Evolutionary conservation across 2,329 filamentous ascomycete genomes (phyloP).

Genomic region (Colletotrichum eleusines): DNA sequence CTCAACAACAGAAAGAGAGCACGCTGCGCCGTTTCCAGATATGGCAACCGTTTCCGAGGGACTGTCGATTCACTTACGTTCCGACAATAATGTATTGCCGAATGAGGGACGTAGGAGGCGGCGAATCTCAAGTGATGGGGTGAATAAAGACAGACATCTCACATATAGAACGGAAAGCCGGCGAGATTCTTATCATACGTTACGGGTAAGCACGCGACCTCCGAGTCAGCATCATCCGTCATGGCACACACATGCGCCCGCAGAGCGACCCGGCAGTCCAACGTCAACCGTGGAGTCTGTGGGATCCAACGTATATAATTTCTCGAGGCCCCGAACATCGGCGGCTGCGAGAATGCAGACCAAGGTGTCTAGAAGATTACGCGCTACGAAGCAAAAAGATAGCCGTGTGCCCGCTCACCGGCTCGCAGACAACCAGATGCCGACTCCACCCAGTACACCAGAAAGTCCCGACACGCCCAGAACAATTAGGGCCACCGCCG

Average conservation of each 20-base stretch:
- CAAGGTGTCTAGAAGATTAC: slow-evolving; percentile 21
- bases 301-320: slow-evolving; percentile 25
- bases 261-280: background rate
- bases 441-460: background rate
- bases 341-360: slow-evolving; percentile 36
- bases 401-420: background rate
- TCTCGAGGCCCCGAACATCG: slow-evolving; percentile 33
- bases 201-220: slow-evolving; percentile 6
- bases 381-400: slow-evolving; percentile 14
- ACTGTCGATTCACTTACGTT: slow-evolving; percentile 7
- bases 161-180: slow-evolving; percentile 3
- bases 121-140: background rate
- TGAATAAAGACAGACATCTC: background rate
- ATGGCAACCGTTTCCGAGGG: background rate
- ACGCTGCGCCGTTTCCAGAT: background rate
- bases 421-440: background rate
- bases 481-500: slow-evolving; percentile 11
- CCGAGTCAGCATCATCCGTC: background rate
- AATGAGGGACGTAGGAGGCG: slow-evolving; percentile 25
- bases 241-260: background rate
- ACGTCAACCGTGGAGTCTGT: background rate
- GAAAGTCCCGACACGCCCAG: slow-evolving; percentile 3
- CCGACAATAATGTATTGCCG: slow-evolving; percentile 21
- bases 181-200: background rate
- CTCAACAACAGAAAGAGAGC: background rate